Base-by-base conservation (phyloP, 2,329 filamentous ascomycete genomes). In the Dothistroma pini region DNA sequence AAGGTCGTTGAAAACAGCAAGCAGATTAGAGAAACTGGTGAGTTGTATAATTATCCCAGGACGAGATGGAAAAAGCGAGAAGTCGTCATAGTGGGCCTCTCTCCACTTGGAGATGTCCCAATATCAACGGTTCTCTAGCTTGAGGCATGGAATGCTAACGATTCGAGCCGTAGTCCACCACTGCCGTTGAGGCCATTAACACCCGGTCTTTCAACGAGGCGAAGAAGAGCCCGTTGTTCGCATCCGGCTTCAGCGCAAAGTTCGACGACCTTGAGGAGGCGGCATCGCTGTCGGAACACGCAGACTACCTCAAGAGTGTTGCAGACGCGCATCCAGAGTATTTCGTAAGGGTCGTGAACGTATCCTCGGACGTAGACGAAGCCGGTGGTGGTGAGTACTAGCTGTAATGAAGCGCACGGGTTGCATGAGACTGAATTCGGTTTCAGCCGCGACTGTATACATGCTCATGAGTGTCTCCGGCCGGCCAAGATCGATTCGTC, bases 301-400 rank as follows among this genome's bases (percentile, higher is more conserved):
- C 44, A 60, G 25, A 56, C 56, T 19, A 44, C 34, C 1, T 53
- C 31, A 0, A 32, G 57, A n/a, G 47, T 41, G 14, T 48, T 22
- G 41, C 31, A 49, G 31, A 61, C 3, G 34, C 34, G 14, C 34
- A 63, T 51, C 62, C 62, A 5, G 56, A 44, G n/a, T 63, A 61
- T 51, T 48, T 47, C 35, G 50, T 61, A 9, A 56, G 61, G 31
- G 58, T 63, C 12, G 52, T 61, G 31, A 49, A 61, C 21, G 56
- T 63, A 12, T 48, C 52, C 29, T 41, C 61, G 14, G 56, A 61
- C 50, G 61, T 63, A 7, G 57, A 63, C 47, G 61, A 63, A 53
- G 44, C 21, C 29, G 25, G 25, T 14, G 59, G 62, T 5, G 58
- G 34, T 38, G 34, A 38, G 34, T 38, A 38, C 14, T 11, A 7